A percentile compares a stretch with the other conserved stretches of the same genome.
Conservation (phyloP, 768 basidiomycete species). For the Boletus fagicola region DNA sequence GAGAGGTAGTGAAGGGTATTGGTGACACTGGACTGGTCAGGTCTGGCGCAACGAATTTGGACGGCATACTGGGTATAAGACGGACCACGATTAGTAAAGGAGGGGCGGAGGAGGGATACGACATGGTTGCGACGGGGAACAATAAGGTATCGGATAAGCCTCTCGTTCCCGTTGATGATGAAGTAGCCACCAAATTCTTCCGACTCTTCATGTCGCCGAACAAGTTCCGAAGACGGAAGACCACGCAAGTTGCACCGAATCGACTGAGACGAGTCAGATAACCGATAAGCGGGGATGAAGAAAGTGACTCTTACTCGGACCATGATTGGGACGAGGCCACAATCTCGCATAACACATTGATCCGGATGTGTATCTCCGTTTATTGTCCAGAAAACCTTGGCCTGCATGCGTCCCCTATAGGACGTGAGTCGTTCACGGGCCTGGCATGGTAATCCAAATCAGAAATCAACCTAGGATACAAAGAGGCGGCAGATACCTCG, state of each 20-base stretch:
- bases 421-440: constrained; percentile 91
- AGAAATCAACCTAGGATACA: neutral
- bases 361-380: constrained; percentile 61
- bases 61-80: constrained; percentile 94
- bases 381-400: constrained; percentile 83
- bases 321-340: constrained; percentile 95
- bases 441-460: constrained; percentile 38
- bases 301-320: constrained; percentile 66
- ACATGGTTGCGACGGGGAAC: constrained; percentile 95
- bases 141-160: constrained; percentile 96
- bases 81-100: constrained; percentile 89
- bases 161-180: constrained; percentile 98
- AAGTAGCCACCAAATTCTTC: constrained; percentile 99
- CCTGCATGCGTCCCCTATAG: constrained; percentile 87
- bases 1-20: constrained; percentile 98
- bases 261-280: constrained; percentile 50
- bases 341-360: constrained; percentile 72
- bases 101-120: constrained; percentile 86
- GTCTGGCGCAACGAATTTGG: constrained; percentile 91
- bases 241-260: constrained; percentile 87
- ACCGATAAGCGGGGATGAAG: neutral
- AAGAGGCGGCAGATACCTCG: constrained; percentile 54
- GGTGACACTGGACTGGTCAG: constrained; percentile 89
- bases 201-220: constrained; percentile 89
- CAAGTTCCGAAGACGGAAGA: constrained; percentile 83